Percentiles rank a stretch among this genome's conserved stretches.
Evolutionary conservation across 306 rosid genomes (phyloP).

Genomic region (Trifolium repens): DNA sequence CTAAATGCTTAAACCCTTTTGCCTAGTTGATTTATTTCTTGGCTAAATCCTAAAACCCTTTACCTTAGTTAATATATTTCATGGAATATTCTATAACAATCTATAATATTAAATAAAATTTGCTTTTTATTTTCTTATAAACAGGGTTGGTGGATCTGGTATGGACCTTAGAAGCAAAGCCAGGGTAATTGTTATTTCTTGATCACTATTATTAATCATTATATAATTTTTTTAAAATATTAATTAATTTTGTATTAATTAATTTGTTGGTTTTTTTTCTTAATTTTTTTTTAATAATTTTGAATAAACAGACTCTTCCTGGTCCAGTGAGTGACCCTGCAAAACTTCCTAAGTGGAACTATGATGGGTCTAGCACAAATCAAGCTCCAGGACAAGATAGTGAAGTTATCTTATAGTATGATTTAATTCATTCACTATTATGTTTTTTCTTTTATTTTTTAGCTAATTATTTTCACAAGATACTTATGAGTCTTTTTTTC

Average conservation of each 20-base stretch:
- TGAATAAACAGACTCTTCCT: conserved; percentile 56
- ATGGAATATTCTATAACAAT: not conserved
- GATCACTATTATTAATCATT: not conserved
- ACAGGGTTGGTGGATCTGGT: conserved; percentile 84
- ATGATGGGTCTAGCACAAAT: conserved; percentile 67
- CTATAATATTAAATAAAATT: not conserved
- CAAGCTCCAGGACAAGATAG: conserved; percentile 78
- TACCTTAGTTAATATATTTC: conserved; percentile 28
- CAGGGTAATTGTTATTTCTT: conserved; percentile 48
- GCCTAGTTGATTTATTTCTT: not conserved
- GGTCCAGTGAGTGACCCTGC: conserved; percentile 63
- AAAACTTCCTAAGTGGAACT: conserved; percentile 55
- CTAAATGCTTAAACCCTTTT: not conserved
- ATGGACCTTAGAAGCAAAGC: conserved; percentile 73
- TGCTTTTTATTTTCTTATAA: not conserved
- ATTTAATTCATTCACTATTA: not conserved
- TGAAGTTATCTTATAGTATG: conserved; percentile 73
- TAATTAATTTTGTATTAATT: not conserved
- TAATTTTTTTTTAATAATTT: not conserved
- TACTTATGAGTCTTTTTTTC: conserved; percentile 12
- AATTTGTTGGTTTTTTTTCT: too few species aligned
- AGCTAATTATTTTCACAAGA: not conserved
- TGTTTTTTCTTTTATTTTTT: not conserved
- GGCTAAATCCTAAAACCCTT: not conserved
- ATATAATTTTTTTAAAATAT: not conserved